Evolutionary conservation across 2,329 filamentous ascomycete genomes (phyloP), one percentile per base, ranked within the genome.

Genomic region (Aspergillus chevalieri): DNA sequence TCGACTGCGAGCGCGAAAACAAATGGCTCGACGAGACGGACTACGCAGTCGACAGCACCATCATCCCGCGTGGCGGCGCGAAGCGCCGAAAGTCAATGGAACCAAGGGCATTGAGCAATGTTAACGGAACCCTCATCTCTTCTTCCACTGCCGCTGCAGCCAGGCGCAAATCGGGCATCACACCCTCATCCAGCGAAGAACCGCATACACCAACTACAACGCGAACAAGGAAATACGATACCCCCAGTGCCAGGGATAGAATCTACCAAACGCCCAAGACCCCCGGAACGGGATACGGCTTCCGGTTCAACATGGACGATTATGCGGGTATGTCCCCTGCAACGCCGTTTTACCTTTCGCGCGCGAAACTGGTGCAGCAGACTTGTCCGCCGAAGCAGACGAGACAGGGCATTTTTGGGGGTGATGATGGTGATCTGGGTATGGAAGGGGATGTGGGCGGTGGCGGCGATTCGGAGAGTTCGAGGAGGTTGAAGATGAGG

Each of bases 81-180:
- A 83, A 86, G 48, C 82, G 87, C 46, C 80, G 87, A 47, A 90
- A 89, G 76, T 88, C 83, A 58, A 91, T 92, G 85, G 87, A 90
- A 65, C 87, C 87, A 10, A 82, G 79, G 57, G 80, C 83, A 1
- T 69, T 90, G 19, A 78, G 81, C 49, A 88, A 89, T 58, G 63
- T 82, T 52, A 88, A 89, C 54, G 84, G 84, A 42, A 82, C 76
- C 1, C 71, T 87, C 0, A 73, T 85, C 21, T 55, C 60, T 8
- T 58, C 59, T n/a, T 56, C 58, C 1, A 48, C 62, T 2, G 63
- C 66, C 21, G 49, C 57, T 7, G 60, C 59, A 22, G 57, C 62
- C 24, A 58, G 64, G 44, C 59, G 65, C 44, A 62, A 61, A 19
- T 65, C 61, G 17, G 63, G 60, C 24, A 57, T 61, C n/a, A 65